phyloP scores from a whole-genome alignment of 2,329 filamentous ascomycete species.

The Ambrosiella xylebori region DNA sequence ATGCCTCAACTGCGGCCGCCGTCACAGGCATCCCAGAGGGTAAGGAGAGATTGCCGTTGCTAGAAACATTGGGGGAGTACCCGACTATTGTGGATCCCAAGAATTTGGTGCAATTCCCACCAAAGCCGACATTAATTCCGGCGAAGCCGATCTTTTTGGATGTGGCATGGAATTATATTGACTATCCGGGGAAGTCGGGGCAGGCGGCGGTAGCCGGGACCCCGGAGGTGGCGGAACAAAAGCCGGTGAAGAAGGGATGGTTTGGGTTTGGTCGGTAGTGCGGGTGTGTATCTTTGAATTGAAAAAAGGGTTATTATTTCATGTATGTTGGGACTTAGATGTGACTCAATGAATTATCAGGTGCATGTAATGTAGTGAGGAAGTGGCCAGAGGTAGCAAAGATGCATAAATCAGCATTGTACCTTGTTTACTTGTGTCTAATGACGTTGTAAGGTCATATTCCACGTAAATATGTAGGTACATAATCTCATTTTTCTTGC shows the following conservation, averaged over 20 bases:
- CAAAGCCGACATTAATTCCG: slow-evolving; percentile 58
- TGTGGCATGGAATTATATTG: slow-evolving; percentile 93
- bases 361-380: background rate
- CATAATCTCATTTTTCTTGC: too few relatives aligned
- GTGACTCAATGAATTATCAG: background rate
- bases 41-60: slow-evolving; percentile 35
- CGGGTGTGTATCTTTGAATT: background rate
- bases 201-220: slow-evolving; percentile 16
- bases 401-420: too few relatives aligned
- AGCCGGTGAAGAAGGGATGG: slow-evolving; percentile 53
- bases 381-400: too few relatives aligned
- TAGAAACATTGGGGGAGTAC: slow-evolving; percentile 62
- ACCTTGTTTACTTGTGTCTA: too few relatives aligned
- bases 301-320: background rate
- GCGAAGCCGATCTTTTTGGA: slow-evolving; percentile 94
- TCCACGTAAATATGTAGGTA: too few relatives aligned
- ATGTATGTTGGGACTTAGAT: background rate
- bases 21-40: slow-evolving; percentile 6
- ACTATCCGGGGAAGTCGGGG: slow-evolving; percentile 53
- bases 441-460: too few relatives aligned
- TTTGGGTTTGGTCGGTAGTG: slow-evolving; percentile 49
- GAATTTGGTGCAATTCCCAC: slow-evolving; percentile 76
- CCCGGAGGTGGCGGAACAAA: slow-evolving; percentile 20
- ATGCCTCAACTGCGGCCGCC: slow-evolving; percentile 18
- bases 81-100: slow-evolving; percentile 54